Base-by-base conservation (phyloP, 345 rosid genomes). In the Pistacia integerrima region DNA sequence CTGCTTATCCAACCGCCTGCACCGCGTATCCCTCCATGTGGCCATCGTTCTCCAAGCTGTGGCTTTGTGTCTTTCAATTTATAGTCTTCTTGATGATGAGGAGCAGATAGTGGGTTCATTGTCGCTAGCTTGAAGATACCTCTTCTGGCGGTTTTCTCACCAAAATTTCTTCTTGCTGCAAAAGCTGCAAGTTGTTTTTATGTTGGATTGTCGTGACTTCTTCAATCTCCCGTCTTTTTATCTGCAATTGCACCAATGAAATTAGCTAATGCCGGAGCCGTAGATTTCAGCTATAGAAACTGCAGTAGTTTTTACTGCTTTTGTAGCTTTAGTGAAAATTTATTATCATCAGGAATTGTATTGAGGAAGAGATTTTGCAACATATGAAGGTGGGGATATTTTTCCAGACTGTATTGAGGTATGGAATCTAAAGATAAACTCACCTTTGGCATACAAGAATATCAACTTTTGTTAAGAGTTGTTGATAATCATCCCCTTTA, bases 41-140 rank as follows among this genome's bases (percentile, higher is more conserved):
- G 98, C 98, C 98, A 93, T 76, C 88, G 82, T 81, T 94, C 98
- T 64, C 98, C 97, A 3, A 94, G 97, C 85, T 94, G 92, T 59
- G 91, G 97, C 79, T 89, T 93, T 75, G 91, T 94, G 82, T 90
- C 92, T 83, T 94, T 94, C 79, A 94, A 80, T 69, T 91, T 91
- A 78, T 86, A 94, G 69, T 94, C 98, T 64, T 94, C 97, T 84
- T 87, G 87, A 72, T 70, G 81, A 79, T 76, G 76, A 33, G 85
- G 83, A 76, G 87, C 86, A 72, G 83, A 83, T 78, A 74, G 51
- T 0, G 90, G 87, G 75, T 87, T 88, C 94, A 93, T 91, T 48
- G 78, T 12, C 62, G 59, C 48, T 33, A 79, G 18, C 48, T 75
- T 60, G 16, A 54, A 28, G 59, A 22, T 59, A 63, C 16, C 69